Evolutionary conservation across 2,329 filamentous ascomycete genomes (phyloP), one percentile per base, ranked within the genome.

Genomic region (Coniochaeta pulveracea): DNA sequence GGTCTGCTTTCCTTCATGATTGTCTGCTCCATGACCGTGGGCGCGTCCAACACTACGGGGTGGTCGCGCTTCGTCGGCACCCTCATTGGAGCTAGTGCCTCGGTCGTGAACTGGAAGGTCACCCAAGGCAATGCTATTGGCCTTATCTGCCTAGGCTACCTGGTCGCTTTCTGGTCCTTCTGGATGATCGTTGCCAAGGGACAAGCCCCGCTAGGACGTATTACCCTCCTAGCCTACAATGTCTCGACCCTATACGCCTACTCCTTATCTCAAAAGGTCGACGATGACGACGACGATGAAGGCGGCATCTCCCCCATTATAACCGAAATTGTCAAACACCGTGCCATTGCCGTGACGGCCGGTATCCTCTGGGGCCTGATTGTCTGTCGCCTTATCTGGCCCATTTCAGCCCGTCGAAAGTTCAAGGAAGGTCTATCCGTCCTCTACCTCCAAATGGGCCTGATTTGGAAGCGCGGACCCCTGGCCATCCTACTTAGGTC

Each of bases 1-100:
- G 91, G 91, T 15, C 66, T 98, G 3, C 57, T 98, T 35, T 94
- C 86, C 0, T 96, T 94, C 62, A 96, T 96, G 89, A 77, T 96
- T 50, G 91, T 98, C 16, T 93, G 88, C 51, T 86, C 84, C 23
- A 96, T 95, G 86, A 98, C 89, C 0, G 89, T 95, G 15, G 91
- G 91, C 18, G 86, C 91, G 6, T 85, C 86, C 16, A 98, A 96
- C 54, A 94, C 89, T 2, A 95, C 89, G 0, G 88, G 86, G 4
- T 76, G 78, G 48, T 77, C 88, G 31, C 78, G 91, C 44, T 89
- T 96, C 50, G 64, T 85, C 7, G 91, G 89, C 37, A 98, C 89
- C 1, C 66, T 85, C 21, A 65, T 93, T 23, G 91, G 91, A 12
- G 86, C 85, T 6, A 51, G 69, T 2, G 79, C 79, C 41, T 84